A percentile compares a stretch with the other conserved stretches of the same genome.
phyloP scores from a whole-genome alignment of 345 rosid genomes.

The Orychophragmus violaceus region DNA sequence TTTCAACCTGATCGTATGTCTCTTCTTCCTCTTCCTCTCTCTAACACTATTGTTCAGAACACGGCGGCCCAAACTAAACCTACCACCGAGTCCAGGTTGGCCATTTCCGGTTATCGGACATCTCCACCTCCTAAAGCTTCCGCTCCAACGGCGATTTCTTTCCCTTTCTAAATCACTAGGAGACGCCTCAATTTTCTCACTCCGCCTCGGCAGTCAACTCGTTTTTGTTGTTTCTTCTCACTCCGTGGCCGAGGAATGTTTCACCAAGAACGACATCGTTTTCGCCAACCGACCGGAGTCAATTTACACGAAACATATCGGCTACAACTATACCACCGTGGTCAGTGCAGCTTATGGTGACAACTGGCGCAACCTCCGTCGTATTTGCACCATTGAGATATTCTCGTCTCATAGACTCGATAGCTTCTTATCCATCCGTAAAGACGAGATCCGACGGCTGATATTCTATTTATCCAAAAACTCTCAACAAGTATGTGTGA shows the following conservation, averaged over 20 bases:
- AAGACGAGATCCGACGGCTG: constrained; percentile 36
- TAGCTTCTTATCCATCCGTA: constrained; percentile 16
- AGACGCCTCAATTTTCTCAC: constrained; percentile 33
- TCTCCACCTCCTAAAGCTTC: constrained; percentile 22
- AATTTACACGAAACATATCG: constrained; percentile 21
- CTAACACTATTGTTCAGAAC: background rate
- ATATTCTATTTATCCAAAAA: background rate
- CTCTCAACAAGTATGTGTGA: constrained; percentile 1
- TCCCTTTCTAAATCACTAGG: constrained; percentile 26
- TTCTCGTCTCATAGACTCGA: constrained; percentile 38
- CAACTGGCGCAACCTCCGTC: constrained; percentile 56
- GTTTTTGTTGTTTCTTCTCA: constrained; percentile 37
- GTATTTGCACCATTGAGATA: constrained; percentile 34
- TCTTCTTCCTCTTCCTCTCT: background rate
- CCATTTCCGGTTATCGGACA: constrained; percentile 17
- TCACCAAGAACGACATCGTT: constrained; percentile 35
- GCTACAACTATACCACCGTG: constrained; percentile 36
- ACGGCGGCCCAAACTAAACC: constrained; percentile 19
- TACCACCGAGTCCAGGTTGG: constrained; percentile 40
- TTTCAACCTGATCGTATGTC: background rate
- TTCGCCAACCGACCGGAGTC: constrained; percentile 39
- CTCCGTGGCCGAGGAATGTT: constrained; percentile 35
- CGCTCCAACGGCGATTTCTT: constrained; percentile 14
- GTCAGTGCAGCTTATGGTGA: constrained; percentile 34
- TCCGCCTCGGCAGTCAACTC: constrained; percentile 36